These are phyloP conservation scores for Ceratonia siliqua DNA, from an alignment of 306 rosid species.

Conservation along the genomic window DNA sequence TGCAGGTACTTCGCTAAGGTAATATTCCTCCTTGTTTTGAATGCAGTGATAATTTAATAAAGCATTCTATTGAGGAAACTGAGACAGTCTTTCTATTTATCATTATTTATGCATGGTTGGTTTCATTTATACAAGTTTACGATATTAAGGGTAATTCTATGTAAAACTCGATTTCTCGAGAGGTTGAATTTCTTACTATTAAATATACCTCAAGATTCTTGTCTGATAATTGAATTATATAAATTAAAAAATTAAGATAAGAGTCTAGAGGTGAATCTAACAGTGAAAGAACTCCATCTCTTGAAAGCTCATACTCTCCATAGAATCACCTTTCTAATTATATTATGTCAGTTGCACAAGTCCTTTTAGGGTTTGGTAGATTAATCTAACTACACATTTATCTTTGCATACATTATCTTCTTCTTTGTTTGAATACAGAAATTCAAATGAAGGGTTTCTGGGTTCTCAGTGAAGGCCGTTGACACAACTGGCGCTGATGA, in stretches of 20 bases:
- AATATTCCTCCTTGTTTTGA: slow-evolving; percentile 19
- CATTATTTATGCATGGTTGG: neutral
- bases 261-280: no score
- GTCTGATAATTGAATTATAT: no score
- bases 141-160: neutral
- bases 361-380: neutral
- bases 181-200: no score
- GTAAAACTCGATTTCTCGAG: no score
- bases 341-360: neutral
- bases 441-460: slow-evolving; percentile 56
- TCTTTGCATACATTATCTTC: neutral
- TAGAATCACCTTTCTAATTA: no score
- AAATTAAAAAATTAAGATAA: no score
- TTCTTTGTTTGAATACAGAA: slow-evolving; percentile 38
- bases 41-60: neutral
- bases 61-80: slow-evolving; percentile 17
- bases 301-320: no score
- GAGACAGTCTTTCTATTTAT: neutral
- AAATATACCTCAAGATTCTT: no score
- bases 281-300: no score
- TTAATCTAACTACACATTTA: neutral
- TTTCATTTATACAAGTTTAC: neutral
- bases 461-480: slow-evolving; percentile 51
- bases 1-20: slow-evolving; percentile 68
- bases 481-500: slow-evolving; percentile 83